Conservation (phyloP, 2,329 filamentous ascomycete species). For the Aureobasidium sp. region DNA sequence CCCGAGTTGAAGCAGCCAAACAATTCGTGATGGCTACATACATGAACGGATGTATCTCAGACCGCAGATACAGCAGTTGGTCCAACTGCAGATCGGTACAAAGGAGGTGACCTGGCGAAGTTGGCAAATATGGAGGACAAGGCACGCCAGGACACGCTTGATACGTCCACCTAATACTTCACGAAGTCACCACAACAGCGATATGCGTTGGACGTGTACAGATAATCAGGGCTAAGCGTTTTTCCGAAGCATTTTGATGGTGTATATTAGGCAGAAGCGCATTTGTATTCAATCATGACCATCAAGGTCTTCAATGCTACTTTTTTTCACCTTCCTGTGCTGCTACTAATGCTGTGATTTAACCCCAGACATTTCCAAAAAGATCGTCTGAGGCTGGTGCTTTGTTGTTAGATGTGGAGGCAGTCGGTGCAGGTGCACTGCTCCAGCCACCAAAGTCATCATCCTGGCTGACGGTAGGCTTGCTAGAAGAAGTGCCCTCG, state of each 20-base stretch:
- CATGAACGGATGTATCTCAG: neutral
- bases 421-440: constrained; percentile 49
- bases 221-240: neutral
- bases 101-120: neutral
- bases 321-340: neutral
- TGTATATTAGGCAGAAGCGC: neutral
- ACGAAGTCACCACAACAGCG: neutral
- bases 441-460: constrained; percentile 97
- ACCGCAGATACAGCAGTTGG: neutral
- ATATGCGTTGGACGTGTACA: neutral
- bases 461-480: constrained; percentile 60
- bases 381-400: constrained; percentile 65
- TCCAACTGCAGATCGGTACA: neutral
- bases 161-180: neutral
- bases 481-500: constrained; percentile 31
- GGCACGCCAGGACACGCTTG: neutral
- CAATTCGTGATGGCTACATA: neutral
- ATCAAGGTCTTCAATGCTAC: neutral
- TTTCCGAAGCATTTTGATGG: neutral
- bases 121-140: neutral
- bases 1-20: no score
- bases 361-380: constrained; percentile 96
- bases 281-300: constrained; percentile 1
- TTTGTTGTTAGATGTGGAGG: constrained; percentile 36
- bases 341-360: constrained; percentile 13